Base-by-base conservation (phyloP, 2,329 filamentous ascomycete species). In the Sclerotinia trifoliorum region DNA sequence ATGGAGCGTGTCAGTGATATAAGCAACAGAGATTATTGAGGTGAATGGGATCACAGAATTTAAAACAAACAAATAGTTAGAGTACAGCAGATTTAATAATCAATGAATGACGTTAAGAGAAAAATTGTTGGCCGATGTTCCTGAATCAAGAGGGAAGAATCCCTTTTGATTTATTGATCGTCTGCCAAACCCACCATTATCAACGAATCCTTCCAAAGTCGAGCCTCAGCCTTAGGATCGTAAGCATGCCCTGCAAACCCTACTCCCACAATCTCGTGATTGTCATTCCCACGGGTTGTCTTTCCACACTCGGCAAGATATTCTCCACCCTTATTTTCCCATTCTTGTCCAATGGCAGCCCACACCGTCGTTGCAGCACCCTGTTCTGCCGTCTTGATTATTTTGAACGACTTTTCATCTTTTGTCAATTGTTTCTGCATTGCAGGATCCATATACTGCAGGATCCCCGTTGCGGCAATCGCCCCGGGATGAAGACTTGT, bases 291-390 rank as follows among this genome's bases (percentile, higher is more conserved):
- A 44, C 77, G 76, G 24, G 65, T 70, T 52, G 76, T 73, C 52
- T 51, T 52, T 42, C 39, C 39, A 10, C 39, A 42, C 11, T 42
- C 39, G 15, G 39, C 11, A 42, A 68, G 19, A 49, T 68, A 65
- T 21, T 52, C 48, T 8, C 66, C 48, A 21, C 49, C 66, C 35
- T 57, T 65, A 0, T 46, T 46, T 17, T 68, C 4, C 82, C 83
- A 3, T 82, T 84, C 70, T 78, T 80, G 2, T 78, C 80, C 70
- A 54, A 81, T 35, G 2, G 80, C 80, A 3, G 80, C 80, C 71
- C 75, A 79, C 3, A 82, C 77, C 10, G 75, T 78, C 29, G 81
- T 82, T 3, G 81, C 79, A 68, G 81, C 81, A 32, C 52, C 52
- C 32, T 55, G 52, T 29, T 55, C 52, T 55, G 8, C 17, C 19